These are phyloP conservation scores for Rubia peregrina DNA, from an alignment of 305 asterid genomes.

Conservation along the genomic window DNA sequence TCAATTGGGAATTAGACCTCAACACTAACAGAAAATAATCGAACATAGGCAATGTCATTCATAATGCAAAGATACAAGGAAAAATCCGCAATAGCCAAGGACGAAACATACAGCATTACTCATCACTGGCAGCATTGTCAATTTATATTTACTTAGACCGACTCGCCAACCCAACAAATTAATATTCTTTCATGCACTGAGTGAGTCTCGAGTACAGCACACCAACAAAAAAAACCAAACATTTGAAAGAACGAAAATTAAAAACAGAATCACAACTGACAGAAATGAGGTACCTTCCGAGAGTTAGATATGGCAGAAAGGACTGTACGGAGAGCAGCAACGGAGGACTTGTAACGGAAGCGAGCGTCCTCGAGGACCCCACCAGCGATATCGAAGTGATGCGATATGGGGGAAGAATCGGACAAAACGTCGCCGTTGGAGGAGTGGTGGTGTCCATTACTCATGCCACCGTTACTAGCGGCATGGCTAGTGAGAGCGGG, in stretches of 20 bases:
- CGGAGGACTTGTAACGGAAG: conserved; percentile 63
- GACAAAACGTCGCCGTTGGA: conserved; percentile 51
- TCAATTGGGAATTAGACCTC: neutral
- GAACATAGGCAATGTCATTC: neutral
- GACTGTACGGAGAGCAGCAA: conserved; percentile 60
- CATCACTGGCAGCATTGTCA: too few relatives aligned
- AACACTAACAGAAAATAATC: neutral
- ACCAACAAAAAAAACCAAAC: neutral
- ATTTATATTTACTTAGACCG: neutral
- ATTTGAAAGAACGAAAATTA: neutral
- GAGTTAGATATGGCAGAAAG: conserved; percentile 52
- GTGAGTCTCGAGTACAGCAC: too few relatives aligned
- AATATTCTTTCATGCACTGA: too few relatives aligned
- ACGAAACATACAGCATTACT: neutral
- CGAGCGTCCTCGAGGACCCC: conserved; percentile 92
- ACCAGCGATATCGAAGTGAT: conserved; percentile 61
- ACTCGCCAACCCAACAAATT: too few relatives aligned
- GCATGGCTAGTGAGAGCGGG: neutral
- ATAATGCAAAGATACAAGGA: neutral
- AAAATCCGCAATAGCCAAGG: neutral
- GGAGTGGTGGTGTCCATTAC: conserved; percentile 34
- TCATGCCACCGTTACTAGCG: neutral
- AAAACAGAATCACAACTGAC: neutral
- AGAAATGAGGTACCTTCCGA: conserved; percentile 43
- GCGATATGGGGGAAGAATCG: conserved; percentile 46